Base-by-base conservation (phyloP, 176 grass and related monocot genomes). In the Pontederia paniculata region DNA sequence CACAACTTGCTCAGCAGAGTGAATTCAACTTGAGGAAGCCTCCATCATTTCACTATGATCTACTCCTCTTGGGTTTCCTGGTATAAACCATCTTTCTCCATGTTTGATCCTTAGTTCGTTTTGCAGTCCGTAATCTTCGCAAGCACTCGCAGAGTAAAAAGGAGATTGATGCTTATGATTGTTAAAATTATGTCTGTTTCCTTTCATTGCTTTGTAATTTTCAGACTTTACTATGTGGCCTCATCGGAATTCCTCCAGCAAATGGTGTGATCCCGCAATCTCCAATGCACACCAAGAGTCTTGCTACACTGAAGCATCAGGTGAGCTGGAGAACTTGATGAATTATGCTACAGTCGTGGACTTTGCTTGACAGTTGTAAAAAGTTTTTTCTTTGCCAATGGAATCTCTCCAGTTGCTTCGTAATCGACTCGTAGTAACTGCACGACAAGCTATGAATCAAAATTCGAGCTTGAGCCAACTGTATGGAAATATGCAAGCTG, bases 241-340 rank as follows among this genome's bases (percentile, higher is more conserved):
- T 99, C 50, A 70, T 99, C 57, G 94, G 94, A 57, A 93, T 99
- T 70, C 94, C 94, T 45, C 94, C 94, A 21, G 57, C 94, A 21
- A 99, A 99, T 79, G 94, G 94, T 47, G 94, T 99, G 52, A 99
- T 99, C 63, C 94, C 94, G 21, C 94, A 99, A 21, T 99, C 94
- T 16, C 94, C 94, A 13, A 99, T 99, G 94, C 94, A 99, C 62
- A 99, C 94, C n/a, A 99, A 99, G 70, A 88, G 94, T 60, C 74
- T 99, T 70, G 87, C 94, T 67, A 99, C 94, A 73, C 86, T 99
- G 70, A 99, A 99, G 51, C 94, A 99, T 82, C 87, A 99, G 54
- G 94, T 99, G 74, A 68, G 43, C 43, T 12, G 22, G 52, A 74
- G 23, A 50, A 37, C 47, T 63, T 47, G 5, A 22, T 8, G n/a